A percentile compares a stretch with the other conserved stretches of the same genome.
phyloP scores from a whole-genome alignment of 257 asterid genomes.

The Capsicum rhomboideum region DNA sequence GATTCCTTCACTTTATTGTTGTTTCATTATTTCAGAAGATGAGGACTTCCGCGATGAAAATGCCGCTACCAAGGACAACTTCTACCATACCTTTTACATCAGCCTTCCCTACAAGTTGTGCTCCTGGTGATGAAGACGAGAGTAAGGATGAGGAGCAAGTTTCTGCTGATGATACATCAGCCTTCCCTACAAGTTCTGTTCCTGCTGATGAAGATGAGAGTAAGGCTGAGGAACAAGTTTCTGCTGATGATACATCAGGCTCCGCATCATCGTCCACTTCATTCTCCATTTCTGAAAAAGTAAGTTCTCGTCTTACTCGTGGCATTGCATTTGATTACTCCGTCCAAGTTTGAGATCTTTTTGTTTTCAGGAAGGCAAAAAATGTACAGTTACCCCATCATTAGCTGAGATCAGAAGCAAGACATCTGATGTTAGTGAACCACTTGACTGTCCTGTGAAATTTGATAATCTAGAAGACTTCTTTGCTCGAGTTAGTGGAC shows the following conservation, averaged over 20 bases:
- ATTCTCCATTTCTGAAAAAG: background rate
- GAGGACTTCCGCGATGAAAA: background rate
- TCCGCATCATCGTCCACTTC: background rate
- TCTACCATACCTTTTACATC: background rate
- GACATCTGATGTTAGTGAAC: background rate
- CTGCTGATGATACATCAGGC: background rate
- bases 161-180: background rate
- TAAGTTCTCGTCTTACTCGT: background rate
- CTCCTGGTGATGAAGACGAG: background rate
- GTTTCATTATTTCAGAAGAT: background rate
- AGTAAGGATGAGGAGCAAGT: background rate
- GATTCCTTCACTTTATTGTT: background rate
- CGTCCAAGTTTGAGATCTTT: background rate
- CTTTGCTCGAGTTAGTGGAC: background rate
- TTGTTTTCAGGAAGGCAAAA: background rate
- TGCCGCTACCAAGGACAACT: background rate
- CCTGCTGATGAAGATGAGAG: background rate
- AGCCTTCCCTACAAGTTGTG: background rate
- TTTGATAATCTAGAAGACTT: constrained; percentile 1
- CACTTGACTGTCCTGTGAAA: background rate
- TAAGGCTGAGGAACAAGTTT: background rate
- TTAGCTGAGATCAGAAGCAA: background rate
- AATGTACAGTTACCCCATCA: background rate
- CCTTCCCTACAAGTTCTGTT: background rate
- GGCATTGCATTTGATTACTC: background rate